A percentile compares a stretch with the other conserved stretches of the same genome.
Conservation (phyloP, 768 basidiomycete species). For the Boletus coccyginus region DNA sequence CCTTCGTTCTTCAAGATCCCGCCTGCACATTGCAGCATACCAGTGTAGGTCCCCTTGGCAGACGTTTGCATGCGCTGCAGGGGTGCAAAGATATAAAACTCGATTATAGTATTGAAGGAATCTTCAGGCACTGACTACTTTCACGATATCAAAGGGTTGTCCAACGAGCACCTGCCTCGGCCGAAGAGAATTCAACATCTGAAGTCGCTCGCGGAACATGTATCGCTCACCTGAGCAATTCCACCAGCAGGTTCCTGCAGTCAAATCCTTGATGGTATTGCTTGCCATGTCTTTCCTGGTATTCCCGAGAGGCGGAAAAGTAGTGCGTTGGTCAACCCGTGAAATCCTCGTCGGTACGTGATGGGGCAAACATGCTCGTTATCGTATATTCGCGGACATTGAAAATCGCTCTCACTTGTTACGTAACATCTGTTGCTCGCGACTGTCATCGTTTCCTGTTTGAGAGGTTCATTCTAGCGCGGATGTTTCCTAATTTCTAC, state of each 20-base stretch:
- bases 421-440: slow-evolving; percentile 17
- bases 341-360: not conserved
- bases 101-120: not conserved
- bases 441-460: slow-evolving; percentile 4
- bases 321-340: not conserved
- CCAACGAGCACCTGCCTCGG: slow-evolving; percentile 73
- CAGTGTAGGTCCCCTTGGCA: slow-evolving; percentile 82
- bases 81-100: slow-evolving; percentile 11
- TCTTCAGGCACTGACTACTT: slow-evolving; percentile 66
- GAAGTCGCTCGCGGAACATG: not conserved
- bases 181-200: slow-evolving; percentile 6
- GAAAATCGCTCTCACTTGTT: slow-evolving; percentile 3
- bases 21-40: slow-evolving; percentile 88
- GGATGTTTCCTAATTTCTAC: not conserved
- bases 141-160: slow-evolving; percentile 96
- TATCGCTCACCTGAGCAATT: slow-evolving; percentile 68
- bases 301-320: not conserved
- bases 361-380: slow-evolving; percentile 5
- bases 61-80: slow-evolving; percentile 91
- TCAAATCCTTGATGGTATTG: slow-evolving; percentile 81
- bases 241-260: slow-evolving; percentile 92
- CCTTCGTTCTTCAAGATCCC: slow-evolving; percentile 90
- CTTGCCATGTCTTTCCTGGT: slow-evolving; percentile 23
- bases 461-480: slow-evolving; percentile 6
- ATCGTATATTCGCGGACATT: slow-evolving; percentile 22